These are phyloP conservation scores for Alternaria hordeiaustralica DNA, from an alignment of 2,329 filamentous ascomycete genomes.

Conservation along the genomic window DNA sequence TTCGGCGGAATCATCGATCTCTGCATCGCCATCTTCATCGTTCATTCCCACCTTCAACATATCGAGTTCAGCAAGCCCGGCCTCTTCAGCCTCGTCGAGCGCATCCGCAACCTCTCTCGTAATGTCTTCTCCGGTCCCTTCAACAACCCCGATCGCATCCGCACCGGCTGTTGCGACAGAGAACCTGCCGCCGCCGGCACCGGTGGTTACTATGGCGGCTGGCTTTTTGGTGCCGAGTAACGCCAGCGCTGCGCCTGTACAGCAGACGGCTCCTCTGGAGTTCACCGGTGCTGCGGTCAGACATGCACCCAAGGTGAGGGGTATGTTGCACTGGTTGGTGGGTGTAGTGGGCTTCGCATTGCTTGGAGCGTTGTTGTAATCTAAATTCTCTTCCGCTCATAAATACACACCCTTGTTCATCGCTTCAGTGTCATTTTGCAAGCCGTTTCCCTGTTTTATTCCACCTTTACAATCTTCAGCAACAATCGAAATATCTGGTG, in stretches of 20 bases:
- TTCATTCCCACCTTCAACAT: neutral
- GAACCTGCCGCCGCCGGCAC: neutral
- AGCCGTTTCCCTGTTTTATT: no score
- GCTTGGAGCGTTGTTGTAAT: neutral
- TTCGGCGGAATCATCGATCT: neutral
- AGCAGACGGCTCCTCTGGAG: neutral
- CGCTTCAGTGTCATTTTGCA: no score
- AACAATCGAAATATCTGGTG: no score
- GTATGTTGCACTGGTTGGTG: neutral
- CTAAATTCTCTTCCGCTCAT: neutral
- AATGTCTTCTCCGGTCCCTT: neutral
- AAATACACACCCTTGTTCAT: no score
- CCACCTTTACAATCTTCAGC: no score
- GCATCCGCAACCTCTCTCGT: neutral
- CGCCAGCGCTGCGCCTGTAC: neutral
- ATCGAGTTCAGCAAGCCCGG: neutral
- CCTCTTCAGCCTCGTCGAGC: neutral
- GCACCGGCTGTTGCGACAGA: neutral
- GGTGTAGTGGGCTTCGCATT: neutral
- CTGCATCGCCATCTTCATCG: neutral
- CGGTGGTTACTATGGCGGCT: slow-evolving; percentile 4
- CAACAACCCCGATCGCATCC: neutral
- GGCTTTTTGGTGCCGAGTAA: slow-evolving; percentile 9
- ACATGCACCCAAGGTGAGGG: neutral
- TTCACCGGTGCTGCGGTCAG: slow-evolving; percentile 4